Percentiles rank a stretch among this genome's conserved stretches.
These are phyloP conservation scores for Nepenthes gracilis DNA, from an alignment of 148 eudicot species.

Conservation along the genomic window DNA sequence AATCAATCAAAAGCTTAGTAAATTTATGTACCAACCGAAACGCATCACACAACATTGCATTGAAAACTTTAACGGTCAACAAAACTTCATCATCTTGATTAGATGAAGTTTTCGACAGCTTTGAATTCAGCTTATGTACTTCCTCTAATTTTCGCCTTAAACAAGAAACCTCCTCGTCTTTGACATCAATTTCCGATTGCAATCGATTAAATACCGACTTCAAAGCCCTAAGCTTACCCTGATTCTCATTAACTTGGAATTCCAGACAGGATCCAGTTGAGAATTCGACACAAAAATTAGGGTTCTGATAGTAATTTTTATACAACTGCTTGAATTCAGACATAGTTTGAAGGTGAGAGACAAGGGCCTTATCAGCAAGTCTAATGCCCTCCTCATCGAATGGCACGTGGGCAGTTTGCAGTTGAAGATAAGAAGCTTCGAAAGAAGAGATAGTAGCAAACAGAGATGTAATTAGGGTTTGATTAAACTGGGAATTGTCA, in stretches of 20 bases:
- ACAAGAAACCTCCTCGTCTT: slow-evolving; percentile 45
- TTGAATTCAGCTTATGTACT: slow-evolving; percentile 25
- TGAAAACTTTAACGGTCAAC: slow-evolving; percentile 61
- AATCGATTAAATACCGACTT: slow-evolving; percentile 68
- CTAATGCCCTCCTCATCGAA: slow-evolving; percentile 43
- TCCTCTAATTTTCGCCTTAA: slow-evolving; percentile 40
- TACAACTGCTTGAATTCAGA: slow-evolving; percentile 56
- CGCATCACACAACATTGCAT: slow-evolving; percentile 49
- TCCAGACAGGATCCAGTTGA: slow-evolving; percentile 65
- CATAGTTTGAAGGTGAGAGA: slow-evolving; percentile 55
- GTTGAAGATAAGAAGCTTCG: slow-evolving; percentile 76
- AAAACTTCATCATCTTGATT: slow-evolving; percentile 29
- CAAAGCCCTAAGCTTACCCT: slow-evolving; percentile 77
- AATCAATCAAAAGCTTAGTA: slow-evolving; percentile 54
- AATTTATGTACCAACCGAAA: slow-evolving; percentile 44
- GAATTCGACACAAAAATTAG: slow-evolving; percentile 33
- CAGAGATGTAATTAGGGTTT: slow-evolving; percentile 50
- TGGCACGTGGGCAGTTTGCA: slow-evolving; percentile 82
- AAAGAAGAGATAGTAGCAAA: slow-evolving; percentile 74
- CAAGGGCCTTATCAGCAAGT: slow-evolving; percentile 49
- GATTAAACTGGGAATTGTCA: slow-evolving; percentile 24
- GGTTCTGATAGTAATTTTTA: slow-evolving; percentile 25
- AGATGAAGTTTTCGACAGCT: slow-evolving; percentile 22
- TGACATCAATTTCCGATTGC: slow-evolving; percentile 68
- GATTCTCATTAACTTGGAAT: slow-evolving; percentile 91